Percentiles rank a stretch among this genome's conserved stretches.
These are phyloP conservation scores for Phylloporus rhodoxanthus DNA, from an alignment of 768 basidiomycete genomes.

Conservation along the genomic window DNA sequence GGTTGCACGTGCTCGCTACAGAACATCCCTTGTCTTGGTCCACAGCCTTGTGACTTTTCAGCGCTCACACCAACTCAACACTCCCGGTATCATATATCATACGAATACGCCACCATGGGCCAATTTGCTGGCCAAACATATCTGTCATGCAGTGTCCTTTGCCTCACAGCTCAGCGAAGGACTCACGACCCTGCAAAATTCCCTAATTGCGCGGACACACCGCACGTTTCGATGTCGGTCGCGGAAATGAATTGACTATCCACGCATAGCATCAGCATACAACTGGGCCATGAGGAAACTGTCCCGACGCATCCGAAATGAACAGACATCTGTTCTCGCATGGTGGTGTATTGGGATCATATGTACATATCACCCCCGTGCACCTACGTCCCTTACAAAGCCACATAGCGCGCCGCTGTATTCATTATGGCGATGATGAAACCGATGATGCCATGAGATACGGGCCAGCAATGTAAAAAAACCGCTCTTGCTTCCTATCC, in stretches of 20 bases:
- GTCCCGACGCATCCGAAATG: constrained; percentile 1
- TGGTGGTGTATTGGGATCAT: too few relatives aligned
- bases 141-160: constrained; percentile 25
- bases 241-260: constrained; percentile 58
- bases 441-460: constrained; percentile 52
- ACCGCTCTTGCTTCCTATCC: constrained; percentile 64
- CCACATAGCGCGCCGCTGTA: constrained; percentile 56
- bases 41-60: constrained; percentile 36
- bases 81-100: too few relatives aligned
- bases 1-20: constrained; percentile 25
- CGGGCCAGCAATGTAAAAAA: constrained; percentile 57
- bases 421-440: constrained; percentile 68
- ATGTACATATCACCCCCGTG: too few relatives aligned
- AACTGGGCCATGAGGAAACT: constrained; percentile 76
- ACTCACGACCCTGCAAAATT: constrained; percentile 80
- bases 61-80: too few relatives aligned
- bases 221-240: constrained; percentile 78
- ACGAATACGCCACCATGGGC: too few relatives aligned
- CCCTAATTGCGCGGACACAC: constrained; percentile 74
- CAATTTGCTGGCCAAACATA: constrained; percentile 62
- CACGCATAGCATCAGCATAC: constrained; percentile 60
- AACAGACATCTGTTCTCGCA: too few relatives aligned
- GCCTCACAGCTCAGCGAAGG: background rate
- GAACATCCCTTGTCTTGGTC: constrained; percentile 36
- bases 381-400: constrained; percentile 53